Base-by-base conservation (phyloP, 441 rosid genomes). In the Pelargonium myrrhifolium region DNA sequence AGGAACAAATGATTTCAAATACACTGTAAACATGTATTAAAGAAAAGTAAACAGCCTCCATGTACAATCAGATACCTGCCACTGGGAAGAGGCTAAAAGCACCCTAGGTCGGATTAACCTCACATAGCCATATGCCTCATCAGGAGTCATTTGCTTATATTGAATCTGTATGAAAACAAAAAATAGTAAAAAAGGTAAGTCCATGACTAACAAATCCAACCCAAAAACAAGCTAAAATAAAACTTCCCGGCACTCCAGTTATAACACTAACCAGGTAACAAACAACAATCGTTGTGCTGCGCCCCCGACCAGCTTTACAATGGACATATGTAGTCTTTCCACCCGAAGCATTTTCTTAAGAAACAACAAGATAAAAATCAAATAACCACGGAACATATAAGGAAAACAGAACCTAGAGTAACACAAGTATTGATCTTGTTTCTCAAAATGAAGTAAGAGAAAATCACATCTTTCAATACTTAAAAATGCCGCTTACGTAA, bases 271-370 rank as follows among this genome's bases (percentile, higher is more conserved):
- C 97, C 87, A 93, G 79, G 86, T 89, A 93, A 78, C 99, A 91
- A 47, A 93, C 74, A 68, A 91, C 99, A 68, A 93, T 64, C 26
- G 99, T 93, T 15, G 99, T 93, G 78, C 97, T 93, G 66, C 99
- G 96, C 51, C 99, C 99, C 39, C 97, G 84, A 61, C 99, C 97
- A 28, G 99, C 99, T 81, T 93, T 93, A 79, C 99, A 91, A 76
- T 93, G 99, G 65, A 93, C 96, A 58, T 91, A 89, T 3, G 97
- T 91, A 6, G 89, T 91, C 74, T 58, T 69, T 69, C 89, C 80
- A 51, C 55, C 62, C 43, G 66, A 75, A 35, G 75, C 87, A 81
- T 89, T 91, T 65, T 82, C 99, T 93, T 71, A 79, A n/a, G 21
- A 62, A 72, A 61, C 70, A 66, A 53, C 62, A 24, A 66, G 12